phyloP scores from a whole-genome alignment of 1,284 basidiomycete genomes.

The Cryptococcus sp. region DNA sequence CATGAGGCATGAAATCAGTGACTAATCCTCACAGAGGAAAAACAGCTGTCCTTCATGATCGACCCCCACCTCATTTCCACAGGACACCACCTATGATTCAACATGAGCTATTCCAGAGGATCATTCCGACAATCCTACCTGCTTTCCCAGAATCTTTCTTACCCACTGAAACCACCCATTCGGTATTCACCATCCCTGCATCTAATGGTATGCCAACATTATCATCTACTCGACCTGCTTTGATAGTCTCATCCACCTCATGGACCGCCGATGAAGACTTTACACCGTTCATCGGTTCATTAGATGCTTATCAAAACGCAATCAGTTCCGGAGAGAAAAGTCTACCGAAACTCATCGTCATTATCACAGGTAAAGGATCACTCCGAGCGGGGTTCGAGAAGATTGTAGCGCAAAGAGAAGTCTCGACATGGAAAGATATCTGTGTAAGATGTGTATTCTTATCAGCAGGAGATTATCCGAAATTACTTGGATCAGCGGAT shows the following conservation, averaged over 20 bases:
- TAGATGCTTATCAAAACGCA: conserved; percentile 54
- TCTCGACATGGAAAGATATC: conserved; percentile 67
- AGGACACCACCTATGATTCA: conserved; percentile 62
- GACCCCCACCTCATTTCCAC: conserved; percentile 77
- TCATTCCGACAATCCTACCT: background rate
- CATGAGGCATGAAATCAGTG: conserved; percentile 38
- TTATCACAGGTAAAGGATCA: conserved; percentile 91
- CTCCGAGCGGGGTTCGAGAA: conserved; percentile 69
- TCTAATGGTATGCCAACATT: conserved; percentile 36
- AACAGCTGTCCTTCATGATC: conserved; percentile 76
- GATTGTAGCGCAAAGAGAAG: conserved; percentile 58
- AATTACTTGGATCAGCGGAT: conserved; percentile 82
- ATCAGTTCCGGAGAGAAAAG: conserved; percentile 9
- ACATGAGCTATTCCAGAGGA: conserved; percentile 46
- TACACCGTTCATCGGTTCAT: conserved; percentile 67
- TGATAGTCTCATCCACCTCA: conserved; percentile 87
- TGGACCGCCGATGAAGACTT: conserved; percentile 99
- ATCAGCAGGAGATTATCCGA: conserved; percentile 79
- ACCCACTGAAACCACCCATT: conserved; percentile 21
- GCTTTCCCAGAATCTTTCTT: conserved; percentile 41
- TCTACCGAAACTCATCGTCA: conserved; percentile 71
- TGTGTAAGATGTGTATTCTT: conserved; percentile 80
- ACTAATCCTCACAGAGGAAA: conserved; percentile 56
- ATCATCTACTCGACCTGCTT: conserved; percentile 69
- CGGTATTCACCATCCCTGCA: conserved; percentile 18